Evolutionary conservation across 2,329 filamentous ascomycete genomes (phyloP).

Genomic region (Fusarium sp.): DNA sequence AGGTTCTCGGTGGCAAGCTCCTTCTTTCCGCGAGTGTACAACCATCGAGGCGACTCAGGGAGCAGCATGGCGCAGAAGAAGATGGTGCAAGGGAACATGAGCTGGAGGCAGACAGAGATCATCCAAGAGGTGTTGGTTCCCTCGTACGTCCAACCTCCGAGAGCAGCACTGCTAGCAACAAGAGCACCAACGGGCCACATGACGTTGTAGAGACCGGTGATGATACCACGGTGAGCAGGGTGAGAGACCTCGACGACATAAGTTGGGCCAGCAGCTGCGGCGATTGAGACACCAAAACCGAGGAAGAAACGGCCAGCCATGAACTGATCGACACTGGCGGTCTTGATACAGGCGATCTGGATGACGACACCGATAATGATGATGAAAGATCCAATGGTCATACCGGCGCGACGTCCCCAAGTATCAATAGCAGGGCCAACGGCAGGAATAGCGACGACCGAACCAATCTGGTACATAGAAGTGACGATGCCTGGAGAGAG

Average conservation of each 20-base stretch:
- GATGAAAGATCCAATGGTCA: conserved; percentile 55
- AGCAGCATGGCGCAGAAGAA: conserved; percentile 44
- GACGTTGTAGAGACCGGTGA: conserved; percentile 65
- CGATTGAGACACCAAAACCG: conserved; percentile 63
- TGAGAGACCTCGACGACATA: conserved; percentile 59
- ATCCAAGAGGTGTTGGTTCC: conserved; percentile 50
- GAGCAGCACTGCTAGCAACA: conserved; percentile 56
- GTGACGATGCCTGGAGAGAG: conserved; percentile 34
- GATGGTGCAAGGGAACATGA: conserved; percentile 51
- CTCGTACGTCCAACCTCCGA: conserved; percentile 49
- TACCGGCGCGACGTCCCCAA: conserved; percentile 58
- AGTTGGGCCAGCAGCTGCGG: conserved; percentile 56
- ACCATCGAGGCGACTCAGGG: conserved; percentile 52
- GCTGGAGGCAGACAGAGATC: conserved; percentile 53
- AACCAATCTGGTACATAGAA: conserved; percentile 60
- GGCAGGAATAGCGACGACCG: conserved; percentile 58
- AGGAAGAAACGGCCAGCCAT: conserved; percentile 68
- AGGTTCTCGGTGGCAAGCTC: conserved; percentile 45
- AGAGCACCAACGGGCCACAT: conserved; percentile 59
- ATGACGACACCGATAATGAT: conserved; percentile 57
- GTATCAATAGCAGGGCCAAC: conserved; percentile 59
- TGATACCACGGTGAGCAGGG: conserved; percentile 56
- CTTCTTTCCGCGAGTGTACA: conserved; percentile 50
- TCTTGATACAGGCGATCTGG: conserved; percentile 50
- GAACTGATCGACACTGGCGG: conserved; percentile 50